Conservation (phyloP, 192 early-diverging fungal species). For the Backusella liffmaniae region DNA sequence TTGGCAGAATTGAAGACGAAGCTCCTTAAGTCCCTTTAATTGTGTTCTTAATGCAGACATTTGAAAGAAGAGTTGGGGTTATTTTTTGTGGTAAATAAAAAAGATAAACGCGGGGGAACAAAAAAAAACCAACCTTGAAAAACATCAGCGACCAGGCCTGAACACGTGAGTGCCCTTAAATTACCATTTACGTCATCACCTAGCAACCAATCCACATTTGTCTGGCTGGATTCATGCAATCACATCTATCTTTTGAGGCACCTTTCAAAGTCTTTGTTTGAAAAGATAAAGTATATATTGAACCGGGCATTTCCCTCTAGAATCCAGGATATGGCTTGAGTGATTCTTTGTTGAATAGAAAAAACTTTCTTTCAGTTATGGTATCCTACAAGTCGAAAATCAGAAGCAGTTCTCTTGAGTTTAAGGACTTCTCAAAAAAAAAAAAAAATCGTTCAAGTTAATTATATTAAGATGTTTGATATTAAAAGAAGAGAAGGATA, state of each 20-base stretch:
- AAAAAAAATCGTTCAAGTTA: no score
- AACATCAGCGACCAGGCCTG: background rate
- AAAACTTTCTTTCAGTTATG: no score
- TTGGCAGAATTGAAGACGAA: constrained; percentile 90
- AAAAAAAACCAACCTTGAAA: constrained; percentile 5
- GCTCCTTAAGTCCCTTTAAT: constrained; percentile 77
- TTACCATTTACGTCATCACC: background rate
- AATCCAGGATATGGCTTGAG: no score
- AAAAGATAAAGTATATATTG: no score
- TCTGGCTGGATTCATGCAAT: background rate
- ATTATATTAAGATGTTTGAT: background rate
- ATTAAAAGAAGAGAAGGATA: background rate
- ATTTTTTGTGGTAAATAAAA: constrained; percentile 1
- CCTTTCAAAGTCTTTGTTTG: no score
- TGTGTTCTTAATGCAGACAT: constrained; percentile 39
- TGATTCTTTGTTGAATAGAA: no score
- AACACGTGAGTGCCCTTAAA: background rate
- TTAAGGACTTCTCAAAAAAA: no score
- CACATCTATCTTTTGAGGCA: background rate
- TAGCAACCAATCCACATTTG: background rate
- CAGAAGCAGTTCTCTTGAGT: no score
- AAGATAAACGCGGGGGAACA: background rate
- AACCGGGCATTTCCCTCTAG: no score
- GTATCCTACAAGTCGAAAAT: no score
- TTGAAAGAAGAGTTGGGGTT: background rate